Conservation (phyloP, 148 eudicot genomes). For the Chenopodium album region DNA sequence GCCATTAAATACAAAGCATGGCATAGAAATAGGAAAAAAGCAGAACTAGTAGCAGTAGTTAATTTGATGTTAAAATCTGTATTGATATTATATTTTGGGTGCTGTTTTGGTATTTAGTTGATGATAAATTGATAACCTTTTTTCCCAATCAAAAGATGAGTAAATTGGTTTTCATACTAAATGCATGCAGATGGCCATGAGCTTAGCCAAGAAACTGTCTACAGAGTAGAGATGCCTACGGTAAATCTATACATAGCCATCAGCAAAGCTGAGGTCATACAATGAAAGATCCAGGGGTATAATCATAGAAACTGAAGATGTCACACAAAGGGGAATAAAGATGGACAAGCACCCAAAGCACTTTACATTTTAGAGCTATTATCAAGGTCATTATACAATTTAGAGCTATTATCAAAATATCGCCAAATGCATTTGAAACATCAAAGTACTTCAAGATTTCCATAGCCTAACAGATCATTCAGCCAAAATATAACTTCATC, state of each 20-base stretch:
- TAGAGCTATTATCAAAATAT: background rate
- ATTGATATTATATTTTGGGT: background rate
- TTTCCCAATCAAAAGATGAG: background rate
- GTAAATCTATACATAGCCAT: background rate
- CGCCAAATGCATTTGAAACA: background rate
- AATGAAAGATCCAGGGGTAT: background rate
- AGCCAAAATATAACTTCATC: background rate
- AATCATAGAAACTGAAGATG: background rate
- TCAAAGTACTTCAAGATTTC: background rate
- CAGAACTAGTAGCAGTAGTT: too few species aligned
- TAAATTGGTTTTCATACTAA: background rate
- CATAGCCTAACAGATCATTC: background rate
- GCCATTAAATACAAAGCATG: background rate
- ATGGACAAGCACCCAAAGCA: background rate
- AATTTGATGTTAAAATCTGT: background rate
- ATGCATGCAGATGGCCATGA: background rate
- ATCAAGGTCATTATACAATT: background rate
- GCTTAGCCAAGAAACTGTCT: background rate
- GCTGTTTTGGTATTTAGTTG: background rate
- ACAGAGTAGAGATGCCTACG: background rate
- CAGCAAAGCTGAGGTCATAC: background rate
- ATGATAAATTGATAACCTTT: background rate
- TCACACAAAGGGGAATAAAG: background rate
- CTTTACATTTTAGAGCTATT: too few species aligned
- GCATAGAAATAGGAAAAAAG: too few species aligned